Conservation (phyloP, 2,329 filamentous ascomycete genomes). For the Colletotrichum sp. region DNA sequence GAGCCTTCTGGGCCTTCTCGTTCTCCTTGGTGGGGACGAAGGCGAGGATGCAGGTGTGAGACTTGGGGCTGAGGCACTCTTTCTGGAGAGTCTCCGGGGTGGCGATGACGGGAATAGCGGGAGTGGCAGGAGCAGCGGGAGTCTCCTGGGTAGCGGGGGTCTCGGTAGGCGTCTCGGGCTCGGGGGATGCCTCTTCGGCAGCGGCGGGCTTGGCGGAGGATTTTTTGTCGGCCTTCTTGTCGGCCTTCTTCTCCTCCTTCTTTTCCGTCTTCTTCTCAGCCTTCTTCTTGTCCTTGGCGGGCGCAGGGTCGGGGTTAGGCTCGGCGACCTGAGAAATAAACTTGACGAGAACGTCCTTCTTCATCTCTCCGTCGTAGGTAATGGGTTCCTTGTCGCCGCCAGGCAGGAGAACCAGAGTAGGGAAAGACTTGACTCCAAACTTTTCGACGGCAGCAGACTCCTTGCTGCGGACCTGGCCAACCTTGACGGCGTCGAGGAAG, state of each 20-base stretch:
- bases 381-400: slow-evolving; percentile 71
- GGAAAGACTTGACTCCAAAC: slow-evolving; percentile 80
- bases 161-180: slow-evolving; percentile 42
- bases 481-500: slow-evolving; percentile 78
- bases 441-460: slow-evolving; percentile 73
- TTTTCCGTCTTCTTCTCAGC: slow-evolving; percentile 39
- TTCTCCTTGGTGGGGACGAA: slow-evolving; percentile 61
- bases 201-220: background rate
- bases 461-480: slow-evolving; percentile 86
- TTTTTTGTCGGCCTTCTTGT: slow-evolving; percentile 9
- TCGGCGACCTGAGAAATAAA: slow-evolving; percentile 82
- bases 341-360: slow-evolving; percentile 79
- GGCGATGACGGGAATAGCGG: slow-evolving; percentile 69
- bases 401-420: slow-evolving; percentile 80
- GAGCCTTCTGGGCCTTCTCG: slow-evolving; percentile 59
- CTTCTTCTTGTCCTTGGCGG: slow-evolving; percentile 50
- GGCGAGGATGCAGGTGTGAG: slow-evolving; percentile 82
- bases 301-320: slow-evolving; percentile 79
- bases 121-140: slow-evolving; percentile 38
- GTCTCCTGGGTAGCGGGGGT: slow-evolving; percentile 33
- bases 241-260: slow-evolving; percentile 22
- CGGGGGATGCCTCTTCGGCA: slow-evolving; percentile 23
- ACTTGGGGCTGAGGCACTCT: slow-evolving; percentile 76
- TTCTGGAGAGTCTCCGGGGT: slow-evolving; percentile 68
- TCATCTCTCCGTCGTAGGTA: slow-evolving; percentile 81